These are phyloP conservation scores for Vanilla planifolia DNA, from an alignment of 106 monocot species.

Conservation along the genomic window DNA sequence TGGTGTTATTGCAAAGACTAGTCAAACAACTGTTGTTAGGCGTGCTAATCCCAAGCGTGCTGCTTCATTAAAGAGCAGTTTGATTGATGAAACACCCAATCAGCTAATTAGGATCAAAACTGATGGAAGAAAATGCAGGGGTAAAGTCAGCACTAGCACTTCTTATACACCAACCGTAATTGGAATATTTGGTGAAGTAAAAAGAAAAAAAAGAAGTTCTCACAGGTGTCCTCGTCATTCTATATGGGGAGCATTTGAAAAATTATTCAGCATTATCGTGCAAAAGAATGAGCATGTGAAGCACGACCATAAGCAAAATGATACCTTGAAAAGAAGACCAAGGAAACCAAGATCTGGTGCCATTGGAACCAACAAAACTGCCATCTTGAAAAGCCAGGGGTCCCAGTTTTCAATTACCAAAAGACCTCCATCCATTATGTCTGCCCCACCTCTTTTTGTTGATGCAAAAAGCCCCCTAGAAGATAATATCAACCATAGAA, in stretches of 20 bases:
- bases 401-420: conserved; percentile 14
- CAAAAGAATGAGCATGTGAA: conserved; percentile 10
- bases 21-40: conserved; percentile 21
- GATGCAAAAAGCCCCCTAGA: conserved; percentile 2
- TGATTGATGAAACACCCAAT: conserved; percentile 15
- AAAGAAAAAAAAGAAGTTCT: conserved; percentile 48
- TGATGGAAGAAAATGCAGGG: conserved; percentile 20
- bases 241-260: conserved; percentile 50
- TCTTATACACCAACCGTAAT: conserved; percentile 7
- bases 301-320: conserved; percentile 6
- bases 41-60: conserved; percentile 62
- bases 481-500: not conserved
- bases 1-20: conserved; percentile 12
- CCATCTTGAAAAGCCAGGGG: conserved; percentile 5
- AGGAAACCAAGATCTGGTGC: conserved; percentile 14
- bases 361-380: conserved; percentile 10
- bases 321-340: conserved; percentile 11
- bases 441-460: not conserved
- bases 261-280: conserved; percentile 28
- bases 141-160: not conserved
- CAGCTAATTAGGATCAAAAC: conserved; percentile 12
- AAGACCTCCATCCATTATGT: conserved; percentile 6
- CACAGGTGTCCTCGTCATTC: conserved; percentile 26
- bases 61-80: conserved; percentile 29
- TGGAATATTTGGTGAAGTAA: conserved; percentile 19